Evolutionary conservation across 805 yeast species (phyloP).

Genomic region (Zygosaccharomyces lentus): DNA sequence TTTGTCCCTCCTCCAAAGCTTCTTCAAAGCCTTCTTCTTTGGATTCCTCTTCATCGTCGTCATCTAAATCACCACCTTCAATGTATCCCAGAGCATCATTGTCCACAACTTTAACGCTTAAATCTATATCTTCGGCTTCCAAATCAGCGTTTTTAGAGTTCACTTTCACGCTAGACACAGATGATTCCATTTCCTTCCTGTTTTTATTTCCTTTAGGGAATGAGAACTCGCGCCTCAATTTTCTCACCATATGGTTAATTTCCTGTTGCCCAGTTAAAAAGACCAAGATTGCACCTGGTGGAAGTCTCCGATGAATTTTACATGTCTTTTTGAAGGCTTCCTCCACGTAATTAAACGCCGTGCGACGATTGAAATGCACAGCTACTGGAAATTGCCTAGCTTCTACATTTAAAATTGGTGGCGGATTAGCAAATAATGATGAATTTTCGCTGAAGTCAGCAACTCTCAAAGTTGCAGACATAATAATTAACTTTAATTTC

Average conservation of each 20-base stretch:
- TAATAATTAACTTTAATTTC: slow-evolving; percentile 77
- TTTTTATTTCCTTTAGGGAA: slow-evolving; percentile 26
- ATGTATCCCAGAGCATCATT: slow-evolving; percentile 34
- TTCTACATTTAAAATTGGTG: slow-evolving; percentile 84
- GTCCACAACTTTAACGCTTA: slow-evolving; percentile 45
- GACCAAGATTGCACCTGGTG: slow-evolving; percentile 89
- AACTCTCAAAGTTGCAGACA: slow-evolving; percentile 97
- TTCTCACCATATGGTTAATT: slow-evolving; percentile 69
- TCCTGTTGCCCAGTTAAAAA: slow-evolving; percentile 95
- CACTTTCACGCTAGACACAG: slow-evolving; percentile 44
- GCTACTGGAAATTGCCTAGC: slow-evolving; percentile 95
- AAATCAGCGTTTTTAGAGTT: slow-evolving; percentile 57
- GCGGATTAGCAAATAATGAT: slow-evolving; percentile 60
- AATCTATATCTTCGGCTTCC: slow-evolving; percentile 87
- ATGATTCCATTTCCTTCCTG: slow-evolving; percentile 31
- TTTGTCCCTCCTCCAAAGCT: slow-evolving; percentile 61
- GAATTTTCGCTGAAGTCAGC: slow-evolving; percentile 85
- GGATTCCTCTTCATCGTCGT: slow-evolving; percentile 38
- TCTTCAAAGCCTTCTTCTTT: slow-evolving; percentile 64
- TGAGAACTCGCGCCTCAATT: slow-evolving; percentile 66
- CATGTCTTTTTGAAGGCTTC: slow-evolving; percentile 82
- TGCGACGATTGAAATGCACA: slow-evolving; percentile 78
- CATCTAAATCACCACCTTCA: slow-evolving; percentile 34
- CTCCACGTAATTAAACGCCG: slow-evolving; percentile 72
- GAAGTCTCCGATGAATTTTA: slow-evolving; percentile 79